Base-by-base conservation (phyloP, 768 basidiomycete species). In the Roridomyces roridus region DNA sequence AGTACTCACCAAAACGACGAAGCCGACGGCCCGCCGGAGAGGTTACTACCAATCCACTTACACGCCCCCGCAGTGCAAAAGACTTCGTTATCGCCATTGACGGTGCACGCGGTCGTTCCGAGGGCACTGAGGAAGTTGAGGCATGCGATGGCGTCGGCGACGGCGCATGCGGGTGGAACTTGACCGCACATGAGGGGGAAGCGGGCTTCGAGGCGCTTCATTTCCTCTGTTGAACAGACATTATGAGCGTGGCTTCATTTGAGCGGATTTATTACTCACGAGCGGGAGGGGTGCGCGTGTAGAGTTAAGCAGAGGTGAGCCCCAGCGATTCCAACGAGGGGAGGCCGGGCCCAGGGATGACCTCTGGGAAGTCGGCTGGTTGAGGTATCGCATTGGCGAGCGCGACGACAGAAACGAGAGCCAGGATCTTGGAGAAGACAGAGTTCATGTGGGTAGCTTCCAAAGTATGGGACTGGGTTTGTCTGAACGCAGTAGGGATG, bases 311-410 rank as follows among this genome's bases (percentile, higher is more conserved):
- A 5, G 46, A 47, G 5, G 46, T 47, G 29, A 47, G 23, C 14
- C n/a, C n/a, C 29, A 47, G 46, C 21, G 46, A 47, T 3, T 17
- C 46, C 31, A 47, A 23, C 29, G 29, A 34, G 8, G 46, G 46
- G 31, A 47, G 46, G 31, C 46, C 46, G 23, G 46, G 31, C 6
- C 46, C 46, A 4, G 46, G 46, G 20, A 47, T 47, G 46, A 47
- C 46, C 18, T 47, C 46, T 18, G 46, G 46, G 21, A n/a, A n/a
- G n/a, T n/a, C n/a, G n/a, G n/a, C n/a, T n/a, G n/a, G n/a, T n/a
- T n/a, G n/a, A n/a, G n/a, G n/a, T n/a, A n/a, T n/a, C n/a, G n/a
- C n/a, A n/a, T n/a, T n/a, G n/a, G n/a, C n/a, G n/a, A n/a, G n/a
- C n/a, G n/a, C n/a, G n/a, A n/a, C n/a, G n/a, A n/a, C n/a, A n/a